These are phyloP conservation scores for Lagerstroemia speciosa DNA, from an alignment of 345 rosid species.

Conservation along the genomic window DNA sequence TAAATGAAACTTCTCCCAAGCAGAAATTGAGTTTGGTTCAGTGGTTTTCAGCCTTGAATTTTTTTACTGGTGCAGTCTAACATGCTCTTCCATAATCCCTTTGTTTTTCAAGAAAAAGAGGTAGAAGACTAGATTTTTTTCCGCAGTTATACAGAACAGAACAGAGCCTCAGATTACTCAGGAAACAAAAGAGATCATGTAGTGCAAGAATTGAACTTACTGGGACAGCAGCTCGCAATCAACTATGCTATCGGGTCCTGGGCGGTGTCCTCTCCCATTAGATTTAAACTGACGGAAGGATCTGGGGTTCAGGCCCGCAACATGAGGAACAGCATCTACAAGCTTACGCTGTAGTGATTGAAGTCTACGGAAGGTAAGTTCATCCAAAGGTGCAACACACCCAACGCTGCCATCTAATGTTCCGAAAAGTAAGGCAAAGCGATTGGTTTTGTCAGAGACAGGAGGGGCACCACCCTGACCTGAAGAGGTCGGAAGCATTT, in stretches of 20 bases:
- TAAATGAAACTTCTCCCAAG: no score
- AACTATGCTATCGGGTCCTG: slow-evolving; percentile 93
- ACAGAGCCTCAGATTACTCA: background rate
- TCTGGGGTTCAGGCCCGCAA: slow-evolving; percentile 86
- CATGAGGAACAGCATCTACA: slow-evolving; percentile 83
- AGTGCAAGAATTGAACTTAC: slow-evolving; percentile 41
- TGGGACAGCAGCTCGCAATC: slow-evolving; percentile 89
- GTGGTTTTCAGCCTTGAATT: no score
- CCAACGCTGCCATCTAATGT: slow-evolving; percentile 94
- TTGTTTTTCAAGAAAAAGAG: no score
- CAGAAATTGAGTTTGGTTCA: no score
- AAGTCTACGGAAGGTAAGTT: slow-evolving; percentile 84
- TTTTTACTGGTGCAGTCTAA: no score
- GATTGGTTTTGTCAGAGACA: slow-evolving; percentile 75
- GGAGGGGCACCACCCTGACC: slow-evolving; percentile 45
- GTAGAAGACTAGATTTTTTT: background rate
- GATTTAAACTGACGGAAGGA: slow-evolving; percentile 83
- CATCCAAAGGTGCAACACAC: slow-evolving; percentile 90
- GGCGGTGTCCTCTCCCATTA: slow-evolving; percentile 75
- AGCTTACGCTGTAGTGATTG: slow-evolving; percentile 88
- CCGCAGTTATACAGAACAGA: background rate
- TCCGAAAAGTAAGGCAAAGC: slow-evolving; percentile 76
- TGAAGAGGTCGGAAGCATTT: slow-evolving; percentile 63
- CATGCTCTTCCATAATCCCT: no score
- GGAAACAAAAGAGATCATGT: background rate